Conservation (phyloP, 2,329 filamentous ascomycete genomes). For the Phoma herbarum region DNA sequence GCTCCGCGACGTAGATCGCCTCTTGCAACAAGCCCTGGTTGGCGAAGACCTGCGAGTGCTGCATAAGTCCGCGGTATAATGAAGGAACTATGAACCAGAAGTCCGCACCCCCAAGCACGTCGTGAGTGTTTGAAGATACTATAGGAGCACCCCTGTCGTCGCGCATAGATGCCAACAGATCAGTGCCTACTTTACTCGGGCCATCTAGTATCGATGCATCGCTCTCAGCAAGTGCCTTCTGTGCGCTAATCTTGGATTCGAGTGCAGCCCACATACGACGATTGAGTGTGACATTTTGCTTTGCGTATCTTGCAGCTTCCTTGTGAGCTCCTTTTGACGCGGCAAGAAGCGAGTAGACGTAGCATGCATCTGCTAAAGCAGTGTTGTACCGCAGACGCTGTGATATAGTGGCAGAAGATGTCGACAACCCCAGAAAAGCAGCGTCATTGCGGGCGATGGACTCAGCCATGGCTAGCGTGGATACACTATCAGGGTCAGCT, state of each 20-base stretch:
- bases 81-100: slow-evolving; percentile 83
- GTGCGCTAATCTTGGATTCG: slow-evolving; percentile 52
- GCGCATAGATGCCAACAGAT: slow-evolving; percentile 42
- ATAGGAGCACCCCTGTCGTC: slow-evolving; percentile 41
- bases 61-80: slow-evolving; percentile 74
- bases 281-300: slow-evolving; percentile 59
- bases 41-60: slow-evolving; percentile 80
- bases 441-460: slow-evolving; percentile 39
- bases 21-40: slow-evolving; percentile 89
- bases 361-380: slow-evolving; percentile 66
- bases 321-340: slow-evolving; percentile 63
- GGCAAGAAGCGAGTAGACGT: slow-evolving; percentile 71
- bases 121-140: slow-evolving; percentile 55
- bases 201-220: slow-evolving; percentile 31
- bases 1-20: slow-evolving; percentile 86
- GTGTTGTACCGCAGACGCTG: slow-evolving; percentile 57
- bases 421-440: slow-evolving; percentile 41
- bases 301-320: slow-evolving; percentile 59
- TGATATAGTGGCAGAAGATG: slow-evolving; percentile 45
- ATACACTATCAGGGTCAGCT: slow-evolving; percentile 37
- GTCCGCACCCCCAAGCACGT: slow-evolving; percentile 65
- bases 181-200: slow-evolving; percentile 29
- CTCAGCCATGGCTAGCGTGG: slow-evolving; percentile 43
- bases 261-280: slow-evolving; percentile 62
- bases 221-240: slow-evolving; percentile 27